Conservation (phyloP, 2,329 filamentous ascomycete species). For the Balansia obtecta region DNA sequence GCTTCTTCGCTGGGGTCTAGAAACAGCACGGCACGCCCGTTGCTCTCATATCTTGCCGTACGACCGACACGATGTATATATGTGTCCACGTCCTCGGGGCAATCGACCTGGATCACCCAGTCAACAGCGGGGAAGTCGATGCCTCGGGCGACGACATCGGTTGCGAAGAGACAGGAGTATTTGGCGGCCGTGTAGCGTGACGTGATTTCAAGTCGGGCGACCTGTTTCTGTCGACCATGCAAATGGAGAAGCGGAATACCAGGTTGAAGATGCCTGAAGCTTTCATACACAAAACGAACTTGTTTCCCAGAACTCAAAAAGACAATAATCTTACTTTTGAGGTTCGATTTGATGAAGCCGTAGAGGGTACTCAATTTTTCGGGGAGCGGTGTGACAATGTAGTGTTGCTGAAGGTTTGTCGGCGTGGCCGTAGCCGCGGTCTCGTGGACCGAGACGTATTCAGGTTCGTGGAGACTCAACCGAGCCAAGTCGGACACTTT, state of each 20-base stretch:
- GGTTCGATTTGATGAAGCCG: slow-evolving; percentile 81
- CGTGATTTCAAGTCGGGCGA: slow-evolving; percentile 77
- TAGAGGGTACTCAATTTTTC: slow-evolving; percentile 88
- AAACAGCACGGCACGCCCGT: slow-evolving; percentile 81
- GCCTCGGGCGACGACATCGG: slow-evolving; percentile 86
- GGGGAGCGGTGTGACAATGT: slow-evolving; percentile 70
- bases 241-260: slow-evolving; percentile 88
- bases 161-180: slow-evolving; percentile 82
- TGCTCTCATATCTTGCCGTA: slow-evolving; percentile 83
- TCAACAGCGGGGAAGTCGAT: slow-evolving; percentile 95
- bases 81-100: slow-evolving; percentile 90
- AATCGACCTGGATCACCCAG: slow-evolving; percentile 98
- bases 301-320: slow-evolving; percentile 95
- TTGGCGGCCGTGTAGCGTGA: slow-evolving; percentile 70
- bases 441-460: slow-evolving; percentile 92
- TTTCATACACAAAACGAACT: slow-evolving; percentile 90
- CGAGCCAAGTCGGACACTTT: slow-evolving; percentile 85
- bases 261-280: slow-evolving; percentile 83
- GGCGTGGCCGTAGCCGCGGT: slow-evolving; percentile 70
- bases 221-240: slow-evolving; percentile 87
- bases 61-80: slow-evolving; percentile 95
- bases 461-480: slow-evolving; percentile 76
- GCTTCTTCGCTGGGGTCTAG: slow-evolving; percentile 84
- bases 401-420: slow-evolving; percentile 75
- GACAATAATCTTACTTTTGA: slow-evolving; percentile 90